Evolutionary conservation across 2,329 filamentous ascomycete genomes (phyloP), one percentile per base, ranked within the genome.

Genomic region (Hypoxylon sp.): DNA sequence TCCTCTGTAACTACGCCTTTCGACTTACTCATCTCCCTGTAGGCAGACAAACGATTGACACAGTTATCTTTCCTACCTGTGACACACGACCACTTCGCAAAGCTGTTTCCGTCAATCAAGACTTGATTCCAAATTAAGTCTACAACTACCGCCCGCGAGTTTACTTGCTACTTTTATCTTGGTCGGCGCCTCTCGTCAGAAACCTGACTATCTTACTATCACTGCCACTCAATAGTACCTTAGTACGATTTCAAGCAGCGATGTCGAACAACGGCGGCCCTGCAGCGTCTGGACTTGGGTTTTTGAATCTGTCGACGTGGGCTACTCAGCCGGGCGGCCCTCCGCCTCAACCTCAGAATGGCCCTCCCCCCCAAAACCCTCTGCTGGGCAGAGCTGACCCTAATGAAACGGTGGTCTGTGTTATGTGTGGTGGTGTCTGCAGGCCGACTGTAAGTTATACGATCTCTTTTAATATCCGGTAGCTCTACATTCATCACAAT

Each of bases 401-500:
- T 17, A 22, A 72, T 22, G 11, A 55, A 3, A 14, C 17, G 6
- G 67, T 73, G 3, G 57, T 70, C 8, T 75, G 73, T 46, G 72
- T 72, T 5, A 60, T 73, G 4, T 75, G 73, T 22, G 72, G 73
- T n/a, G 70, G 57, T 13, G 26, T 72, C 13, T 73, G 67, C 52
- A 66, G 56, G 17, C 57, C 60, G 17, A 71, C 61, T 0, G 59
- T 66, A 64, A 55, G 68, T 69, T 14, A 11, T 17, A n/a, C 53
- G 4, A 17, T 19, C 17, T 14, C 26, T 31, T 5, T 22, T 10
- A 8, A 9, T 17, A 8, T 10, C n/a, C 9, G 11, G 19, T 42
- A 8, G n/a, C 13, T 42, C 6, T 39, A 39, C 6, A 39, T 39
- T n/a, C 10, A 44, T 54, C 14, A n/a, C 29, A 11, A 29, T 19